Conservation (phyloP, 345 rosid genomes). For the Lumnitzera littorea region DNA sequence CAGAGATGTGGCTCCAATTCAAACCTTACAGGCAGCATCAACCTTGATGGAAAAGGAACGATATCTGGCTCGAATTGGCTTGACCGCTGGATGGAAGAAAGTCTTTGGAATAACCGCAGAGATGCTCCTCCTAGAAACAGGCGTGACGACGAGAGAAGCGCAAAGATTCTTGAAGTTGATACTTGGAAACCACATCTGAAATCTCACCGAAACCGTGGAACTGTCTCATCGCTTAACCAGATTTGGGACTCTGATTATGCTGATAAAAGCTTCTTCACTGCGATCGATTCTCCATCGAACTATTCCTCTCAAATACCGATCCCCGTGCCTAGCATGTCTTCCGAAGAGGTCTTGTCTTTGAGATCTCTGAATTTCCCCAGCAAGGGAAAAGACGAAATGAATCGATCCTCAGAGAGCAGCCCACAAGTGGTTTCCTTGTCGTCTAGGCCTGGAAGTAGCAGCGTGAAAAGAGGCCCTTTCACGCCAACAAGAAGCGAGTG, state of each 20-base stretch:
- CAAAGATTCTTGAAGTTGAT: slow-evolving; percentile 90
- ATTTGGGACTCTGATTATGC: slow-evolving; percentile 21
- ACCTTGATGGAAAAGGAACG: slow-evolving; percentile 17
- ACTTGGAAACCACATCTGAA: slow-evolving; percentile 81
- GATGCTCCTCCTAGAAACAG: slow-evolving; percentile 18
- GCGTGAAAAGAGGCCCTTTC: slow-evolving; percentile 64
- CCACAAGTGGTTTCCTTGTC: slow-evolving; percentile 53
- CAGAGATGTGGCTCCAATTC: slow-evolving; percentile 51
- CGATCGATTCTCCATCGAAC: slow-evolving; percentile 42
- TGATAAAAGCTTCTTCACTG: slow-evolving; percentile 31
- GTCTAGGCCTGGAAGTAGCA: slow-evolving; percentile 60
- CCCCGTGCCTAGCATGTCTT: slow-evolving; percentile 28
- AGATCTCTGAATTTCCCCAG: slow-evolving; percentile 26
- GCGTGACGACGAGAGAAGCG: slow-evolving; percentile 48
- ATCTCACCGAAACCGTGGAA: slow-evolving; percentile 21
- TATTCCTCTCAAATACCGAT: slow-evolving; percentile 23
- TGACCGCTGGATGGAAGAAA: slow-evolving; percentile 79
- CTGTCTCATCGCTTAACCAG: slow-evolving; percentile 15
- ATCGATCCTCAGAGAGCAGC: slow-evolving; percentile 55
- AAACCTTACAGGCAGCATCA: slow-evolving; percentile 27
- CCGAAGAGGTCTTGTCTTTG: slow-evolving; percentile 33
- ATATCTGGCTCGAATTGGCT: slow-evolving; percentile 51
- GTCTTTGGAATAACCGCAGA: slow-evolving; percentile 26
- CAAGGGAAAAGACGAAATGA: slow-evolving; percentile 21
- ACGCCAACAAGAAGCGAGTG: slow-evolving; percentile 77